Base-by-base conservation (phyloP, 164 flowering plant species). In the Houttuynia cordata region DNA sequence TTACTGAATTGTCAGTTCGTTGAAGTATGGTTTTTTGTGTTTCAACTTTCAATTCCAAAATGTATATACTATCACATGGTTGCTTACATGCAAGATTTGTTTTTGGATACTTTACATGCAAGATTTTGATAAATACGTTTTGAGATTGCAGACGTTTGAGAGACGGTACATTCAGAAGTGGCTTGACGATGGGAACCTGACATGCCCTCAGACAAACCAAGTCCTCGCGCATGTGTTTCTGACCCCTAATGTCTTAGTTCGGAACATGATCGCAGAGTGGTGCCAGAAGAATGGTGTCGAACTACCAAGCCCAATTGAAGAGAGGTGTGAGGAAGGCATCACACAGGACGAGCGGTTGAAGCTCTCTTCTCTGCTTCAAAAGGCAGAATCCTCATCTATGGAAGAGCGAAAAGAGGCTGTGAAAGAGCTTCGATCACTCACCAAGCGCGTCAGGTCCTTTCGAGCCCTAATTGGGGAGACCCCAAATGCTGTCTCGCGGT, bases 181-280 rank as follows among this genome's bases (percentile, higher is more conserved):
- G 91, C 68, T 87, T 45, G 80, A 81, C 60, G 68, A 68, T 6
- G 93, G 95, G 24, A 60, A 79, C 40, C 62, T 73, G 66, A 83
- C 79, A 34, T 90, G 97, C 67, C 97, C 97, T 7, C 62, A 22
- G 21, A 83, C 87, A 19, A 74, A 81, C 39, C 85, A 91, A 70
- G 83, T 81, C 8, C 81, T 90, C 25, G 77, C 86, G 0, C 89
- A 87, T 71, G 69, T 83, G 18, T 34, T 70, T 41, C 83, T 87
- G 20, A 77, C 79, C 12, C 93, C 95, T 0, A 90, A 90, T 74
- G 72, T 68, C 72, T 61, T 87, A 64, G 68, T 83, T 14, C 63
- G 76, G 53, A 83, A 82, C 50, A 67, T 80, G 82, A 84, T 86
- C 30, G 62, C 54, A 2, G 70, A 76, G 40, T 88, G 96, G 96